Conservation (phyloP, 2,329 filamentous ascomycete genomes). For the Bipolaris cookei region DNA sequence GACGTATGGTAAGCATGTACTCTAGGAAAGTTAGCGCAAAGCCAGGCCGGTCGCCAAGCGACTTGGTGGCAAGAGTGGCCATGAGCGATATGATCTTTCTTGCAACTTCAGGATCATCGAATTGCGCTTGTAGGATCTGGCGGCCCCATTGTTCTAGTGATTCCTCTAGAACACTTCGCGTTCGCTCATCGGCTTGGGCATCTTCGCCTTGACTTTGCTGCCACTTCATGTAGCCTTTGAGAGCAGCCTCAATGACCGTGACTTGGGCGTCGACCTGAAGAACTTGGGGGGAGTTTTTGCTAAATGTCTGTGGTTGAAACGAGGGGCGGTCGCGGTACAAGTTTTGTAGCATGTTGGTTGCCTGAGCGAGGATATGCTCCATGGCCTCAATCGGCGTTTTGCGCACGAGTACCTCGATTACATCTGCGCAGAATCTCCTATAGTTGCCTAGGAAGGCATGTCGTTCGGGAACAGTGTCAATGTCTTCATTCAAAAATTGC, state of each 20-base stretch:
- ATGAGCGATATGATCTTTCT: conserved; percentile 82
- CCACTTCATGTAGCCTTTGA: conserved; percentile 91
- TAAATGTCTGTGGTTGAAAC: conserved; percentile 62
- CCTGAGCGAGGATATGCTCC: conserved; percentile 80
- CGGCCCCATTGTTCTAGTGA: conserved; percentile 76
- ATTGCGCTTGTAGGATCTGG: conserved; percentile 70
- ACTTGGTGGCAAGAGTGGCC: conserved; percentile 83
- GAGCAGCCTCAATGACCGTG: conserved; percentile 82
- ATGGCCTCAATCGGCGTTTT: conserved; percentile 84
- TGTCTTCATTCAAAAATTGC: conserved; percentile 87
- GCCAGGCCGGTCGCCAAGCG: conserved; percentile 74
- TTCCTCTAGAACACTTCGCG: conserved; percentile 64
- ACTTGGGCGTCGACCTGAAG: conserved; percentile 87
- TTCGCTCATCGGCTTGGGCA: conserved; percentile 57
- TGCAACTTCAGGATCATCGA: conserved; percentile 83
- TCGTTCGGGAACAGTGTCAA: conserved; percentile 90
- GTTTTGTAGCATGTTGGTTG: conserved; percentile 74
- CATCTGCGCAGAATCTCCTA: conserved; percentile 82
- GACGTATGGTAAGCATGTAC: conserved; percentile 84
- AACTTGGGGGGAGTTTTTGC: conserved; percentile 73
- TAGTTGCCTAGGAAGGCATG: conserved; percentile 98
- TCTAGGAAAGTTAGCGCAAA: conserved; percentile 92
- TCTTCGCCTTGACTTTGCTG: conserved; percentile 60
- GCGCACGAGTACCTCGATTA: conserved; percentile 86
- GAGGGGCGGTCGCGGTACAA: conserved; percentile 74